Evolutionary conservation across 768 basidiomycete species (phyloP).

Genomic region (Termitomyces bulborhizus): DNA sequence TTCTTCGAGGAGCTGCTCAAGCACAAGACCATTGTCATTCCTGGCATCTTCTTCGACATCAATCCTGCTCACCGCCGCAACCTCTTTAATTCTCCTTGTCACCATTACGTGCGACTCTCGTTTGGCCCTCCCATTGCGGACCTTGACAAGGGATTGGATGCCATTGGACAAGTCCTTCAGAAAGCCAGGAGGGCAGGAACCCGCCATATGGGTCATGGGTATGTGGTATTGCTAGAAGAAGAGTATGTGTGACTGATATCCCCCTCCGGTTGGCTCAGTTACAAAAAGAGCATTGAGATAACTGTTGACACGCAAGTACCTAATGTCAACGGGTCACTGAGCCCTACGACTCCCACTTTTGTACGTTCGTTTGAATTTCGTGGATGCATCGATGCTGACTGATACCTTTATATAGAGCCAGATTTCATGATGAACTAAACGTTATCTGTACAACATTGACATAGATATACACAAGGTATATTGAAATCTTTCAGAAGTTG

Average conservation of each 20-base stretch:
- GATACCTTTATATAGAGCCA: not conserved
- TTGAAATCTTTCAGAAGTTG: not conserved
- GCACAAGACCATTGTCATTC: slow-evolving; percentile 86
- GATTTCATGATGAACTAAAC: not conserved
- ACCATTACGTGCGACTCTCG: slow-evolving; percentile 82
- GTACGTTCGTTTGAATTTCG: not conserved
- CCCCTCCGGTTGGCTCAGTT: slow-evolving; percentile 16
- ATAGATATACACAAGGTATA: not conserved
- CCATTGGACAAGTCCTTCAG: slow-evolving; percentile 73
- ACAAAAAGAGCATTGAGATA: slow-evolving; percentile 21
- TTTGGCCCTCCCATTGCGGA: slow-evolving; percentile 80
- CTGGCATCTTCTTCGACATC: slow-evolving; percentile 87
- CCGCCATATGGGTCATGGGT: slow-evolving; percentile 63
- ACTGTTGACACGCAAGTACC: slow-evolving; percentile 11
- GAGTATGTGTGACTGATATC: not conserved
- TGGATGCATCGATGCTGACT: not conserved
- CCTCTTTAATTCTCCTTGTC: slow-evolving; percentile 85
- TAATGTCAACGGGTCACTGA: slow-evolving; percentile 14
- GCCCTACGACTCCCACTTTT: slow-evolving; percentile 4
- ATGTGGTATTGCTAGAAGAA: slow-evolving; percentile 6
- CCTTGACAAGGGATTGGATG: slow-evolving; percentile 81
- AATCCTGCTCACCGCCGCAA: slow-evolving; percentile 81
- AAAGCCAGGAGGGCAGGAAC: slow-evolving; percentile 60
- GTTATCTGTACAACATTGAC: not conserved
- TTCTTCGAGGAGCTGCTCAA: slow-evolving; percentile 95